Percentiles rank a stretch among this genome's conserved stretches.
Conservation (phyloP, 1,284 basidiomycete genomes). For the Ganoderma lucidum region DNA sequence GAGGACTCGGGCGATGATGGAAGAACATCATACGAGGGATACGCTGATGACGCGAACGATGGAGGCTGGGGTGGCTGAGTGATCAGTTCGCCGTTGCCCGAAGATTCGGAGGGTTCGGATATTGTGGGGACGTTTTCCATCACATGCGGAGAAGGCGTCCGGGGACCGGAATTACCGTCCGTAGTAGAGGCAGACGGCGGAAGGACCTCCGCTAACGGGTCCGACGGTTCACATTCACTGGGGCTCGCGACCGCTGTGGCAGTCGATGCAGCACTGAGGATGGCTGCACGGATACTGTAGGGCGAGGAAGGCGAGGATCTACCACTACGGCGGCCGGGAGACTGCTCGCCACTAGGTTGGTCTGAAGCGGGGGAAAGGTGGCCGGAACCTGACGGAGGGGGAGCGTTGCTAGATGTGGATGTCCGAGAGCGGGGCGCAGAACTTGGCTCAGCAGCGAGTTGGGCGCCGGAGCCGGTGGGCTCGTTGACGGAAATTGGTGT, state of each 20-base stretch:
- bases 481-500: constrained; percentile 2
- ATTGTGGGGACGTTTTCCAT: neutral
- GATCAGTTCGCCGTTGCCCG: constrained; percentile 7
- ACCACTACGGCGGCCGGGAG: constrained; percentile 30
- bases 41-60: constrained; percentile 41
- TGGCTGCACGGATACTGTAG: constrained; percentile 51
- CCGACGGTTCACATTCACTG: constrained; percentile 9
- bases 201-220: neutral
- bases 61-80: constrained; percentile 25
- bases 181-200: constrained; percentile 9
- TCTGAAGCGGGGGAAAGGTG: constrained; percentile 12
- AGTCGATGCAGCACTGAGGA: constrained; percentile 51
- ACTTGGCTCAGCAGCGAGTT: neutral
- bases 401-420: constrained; percentile 7
- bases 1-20: constrained; percentile 47
- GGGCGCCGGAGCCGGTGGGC: constrained; percentile 10
- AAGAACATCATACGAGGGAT: constrained; percentile 45
- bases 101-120: constrained; percentile 7
- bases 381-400: constrained; percentile 16
- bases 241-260: constrained; percentile 46
- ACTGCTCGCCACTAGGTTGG: constrained; percentile 1
- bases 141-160: constrained; percentile 11
- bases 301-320: constrained; percentile 44
- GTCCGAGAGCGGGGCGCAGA: constrained; percentile 17
- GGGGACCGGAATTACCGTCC: constrained; percentile 11